phyloP scores from a whole-genome alignment of 305 asterid species.

The Stenogyne calaminthoides region DNA sequence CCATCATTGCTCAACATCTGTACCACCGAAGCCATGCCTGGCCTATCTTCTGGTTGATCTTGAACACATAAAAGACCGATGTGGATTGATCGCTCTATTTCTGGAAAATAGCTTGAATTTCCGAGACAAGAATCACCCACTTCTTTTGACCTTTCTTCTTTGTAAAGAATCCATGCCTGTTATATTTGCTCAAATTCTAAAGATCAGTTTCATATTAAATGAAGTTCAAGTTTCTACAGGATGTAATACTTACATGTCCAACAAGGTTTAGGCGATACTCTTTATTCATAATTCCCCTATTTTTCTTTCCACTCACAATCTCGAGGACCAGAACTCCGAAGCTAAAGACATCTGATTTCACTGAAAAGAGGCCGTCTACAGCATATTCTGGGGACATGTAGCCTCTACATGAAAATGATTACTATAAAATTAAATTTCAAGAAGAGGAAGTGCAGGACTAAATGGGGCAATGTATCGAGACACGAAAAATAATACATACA shows the following conservation, averaged over 20 bases:
- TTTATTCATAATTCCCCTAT: conserved; percentile 32
- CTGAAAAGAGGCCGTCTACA: conserved; percentile 35
- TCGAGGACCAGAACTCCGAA: conserved; percentile 40
- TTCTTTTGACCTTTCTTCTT: conserved; percentile 21
- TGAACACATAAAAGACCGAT: no score
- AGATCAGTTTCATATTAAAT: not conserved
- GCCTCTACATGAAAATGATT: not conserved
- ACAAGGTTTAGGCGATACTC: conserved; percentile 22
- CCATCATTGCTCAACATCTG: conserved; percentile 14
- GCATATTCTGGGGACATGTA: no score
- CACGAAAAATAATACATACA: no score
- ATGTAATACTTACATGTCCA: conserved; percentile 25
- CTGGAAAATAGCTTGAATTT: no score
- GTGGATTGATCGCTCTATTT: no score
- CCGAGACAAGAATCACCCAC: no score
- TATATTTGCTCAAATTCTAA: not conserved
- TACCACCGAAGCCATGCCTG: no score
- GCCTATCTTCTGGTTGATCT: conserved; percentile 3
- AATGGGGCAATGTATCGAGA: no score
- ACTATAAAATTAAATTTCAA: no score
- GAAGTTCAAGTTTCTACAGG: no score
- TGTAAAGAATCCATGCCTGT: conserved; percentile 28
- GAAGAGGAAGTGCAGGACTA: no score
- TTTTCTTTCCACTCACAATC: conserved; percentile 34
- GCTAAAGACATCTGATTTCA: conserved; percentile 44